phyloP scores from a whole-genome alignment of 495 filamentous ascomycete species.

The Neurospora sp. region DNA sequence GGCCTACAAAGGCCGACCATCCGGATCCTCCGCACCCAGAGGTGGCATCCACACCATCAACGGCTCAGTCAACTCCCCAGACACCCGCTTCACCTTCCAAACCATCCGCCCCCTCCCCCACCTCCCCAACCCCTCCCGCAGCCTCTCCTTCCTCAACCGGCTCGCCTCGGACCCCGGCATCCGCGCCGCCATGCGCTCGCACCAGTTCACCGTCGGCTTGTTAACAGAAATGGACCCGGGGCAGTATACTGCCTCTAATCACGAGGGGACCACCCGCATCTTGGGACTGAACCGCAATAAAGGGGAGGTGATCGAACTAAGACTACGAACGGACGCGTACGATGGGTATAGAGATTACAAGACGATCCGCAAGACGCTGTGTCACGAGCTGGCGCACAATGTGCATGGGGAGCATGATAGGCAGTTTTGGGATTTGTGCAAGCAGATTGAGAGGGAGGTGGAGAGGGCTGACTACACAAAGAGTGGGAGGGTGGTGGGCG shows the following conservation, averaged over 20 bases:
- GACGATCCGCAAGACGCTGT: slow-evolving; percentile 80
- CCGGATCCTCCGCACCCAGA: too few relatives aligned
- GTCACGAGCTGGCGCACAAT: slow-evolving; percentile 92
- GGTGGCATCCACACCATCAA: slow-evolving; percentile 13
- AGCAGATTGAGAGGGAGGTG: slow-evolving; percentile 80
- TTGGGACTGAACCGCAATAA: slow-evolving; percentile 80
- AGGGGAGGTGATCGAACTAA: slow-evolving; percentile 85
- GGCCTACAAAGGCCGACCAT: slow-evolving; percentile 1
- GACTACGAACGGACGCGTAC: slow-evolving; percentile 83
- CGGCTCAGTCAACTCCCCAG: slow-evolving; percentile 19
- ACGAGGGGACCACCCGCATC: slow-evolving; percentile 58
- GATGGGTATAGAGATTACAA: slow-evolving; percentile 90
- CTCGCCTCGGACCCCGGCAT: slow-evolving; percentile 80
- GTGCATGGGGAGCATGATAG: slow-evolving; percentile 74
- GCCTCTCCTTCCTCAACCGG: slow-evolving; percentile 62
- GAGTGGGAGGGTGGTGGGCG: slow-evolving; percentile 53
- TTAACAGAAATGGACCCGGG: slow-evolving; percentile 93
- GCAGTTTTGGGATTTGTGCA: slow-evolving; percentile 79
- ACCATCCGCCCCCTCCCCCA: slow-evolving; percentile 58
- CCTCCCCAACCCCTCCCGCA: slow-evolving; percentile 62
- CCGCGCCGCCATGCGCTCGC: slow-evolving; percentile 65
- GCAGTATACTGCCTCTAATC: slow-evolving; percentile 56
- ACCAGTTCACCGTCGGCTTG: slow-evolving; percentile 76
- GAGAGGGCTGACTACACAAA: slow-evolving; percentile 62
- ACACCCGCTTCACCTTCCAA: slow-evolving; percentile 68